Evolutionary conservation across 768 basidiomycete species (phyloP), one percentile per base, ranked within the genome.

Genomic region (Exidia glandulosa): DNA sequence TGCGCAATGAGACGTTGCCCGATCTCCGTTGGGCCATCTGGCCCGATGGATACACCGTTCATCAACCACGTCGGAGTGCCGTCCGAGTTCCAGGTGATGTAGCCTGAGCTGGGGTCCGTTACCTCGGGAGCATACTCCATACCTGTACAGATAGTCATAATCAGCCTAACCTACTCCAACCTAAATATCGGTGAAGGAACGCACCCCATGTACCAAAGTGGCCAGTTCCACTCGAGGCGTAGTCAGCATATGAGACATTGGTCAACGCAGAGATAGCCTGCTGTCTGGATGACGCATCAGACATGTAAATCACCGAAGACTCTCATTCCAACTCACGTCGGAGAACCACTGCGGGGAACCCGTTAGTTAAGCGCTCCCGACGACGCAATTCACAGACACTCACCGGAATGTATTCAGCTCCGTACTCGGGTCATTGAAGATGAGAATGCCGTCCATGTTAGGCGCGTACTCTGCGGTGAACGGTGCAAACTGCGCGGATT

Each of bases 401-500:
- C 45, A 93, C 94, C 23, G 72, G 68, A 88, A 93, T 3, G 80
- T 61, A 66, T 92, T 92, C 47, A 85, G 70, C 25, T 64, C 60
- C 0, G 85, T 83, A 19, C 72, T 69, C 19, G 70, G 71, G 1
- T 74, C 66, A 67, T 93, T 74, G 7, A 73, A 63, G 59, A 90
- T 87, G 57, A 75, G 71, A 34, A 81, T 88, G 37, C 78, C 74
- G 12, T 80, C 72, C 0, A 77, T 81, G 67, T 91, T 88, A 85
- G 87, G 90, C 30, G 67, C 58, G 67, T 94, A 94, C 57, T 72
- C 72, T 45, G 79, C 77, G 69, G 93, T 89, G 75, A 90, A 90
- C 0, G 92, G 91, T 36, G 87, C 88, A 63, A 87, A 83, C 68
- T 95, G 92, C 5, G 80, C 84, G 48, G 89, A 91, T 70, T 92